A percentile compares a stretch with the other conserved stretches of the same genome.
phyloP scores from a whole-genome alignment of 2,329 filamentous ascomycete species.

The Emericellopsis cladophorae region DNA sequence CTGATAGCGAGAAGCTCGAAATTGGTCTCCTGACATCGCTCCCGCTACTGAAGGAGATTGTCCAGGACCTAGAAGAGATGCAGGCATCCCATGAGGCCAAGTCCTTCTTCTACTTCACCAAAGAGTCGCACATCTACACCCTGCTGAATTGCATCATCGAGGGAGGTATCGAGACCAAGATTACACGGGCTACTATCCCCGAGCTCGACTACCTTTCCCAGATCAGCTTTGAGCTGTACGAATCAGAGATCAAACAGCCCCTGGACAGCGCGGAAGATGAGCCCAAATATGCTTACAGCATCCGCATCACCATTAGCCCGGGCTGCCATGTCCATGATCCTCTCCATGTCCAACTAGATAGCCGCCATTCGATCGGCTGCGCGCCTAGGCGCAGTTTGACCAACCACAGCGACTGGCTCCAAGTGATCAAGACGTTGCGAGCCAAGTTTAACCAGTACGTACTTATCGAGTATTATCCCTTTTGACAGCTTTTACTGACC shows the following conservation, averaged over 20 bases:
- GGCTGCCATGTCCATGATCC: conserved; percentile 96
- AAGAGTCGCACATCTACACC: conserved; percentile 98
- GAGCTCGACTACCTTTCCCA: conserved; percentile 96
- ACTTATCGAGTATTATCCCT: conserved; percentile 6
- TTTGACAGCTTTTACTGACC: background rate
- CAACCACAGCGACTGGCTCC: conserved; percentile 86
- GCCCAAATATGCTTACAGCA: conserved; percentile 81
- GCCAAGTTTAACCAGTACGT: conserved; percentile 90
- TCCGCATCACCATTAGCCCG: conserved; percentile 89
- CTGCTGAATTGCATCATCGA: conserved; percentile 95
- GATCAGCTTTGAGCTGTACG: conserved; percentile 96
- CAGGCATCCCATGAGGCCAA: conserved; percentile 91
- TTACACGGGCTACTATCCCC: conserved; percentile 85
- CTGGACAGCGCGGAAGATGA: conserved; percentile 29
- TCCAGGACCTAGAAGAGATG: conserved; percentile 91
- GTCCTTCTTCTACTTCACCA: conserved; percentile 98
- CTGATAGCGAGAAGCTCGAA: conserved; percentile 92
- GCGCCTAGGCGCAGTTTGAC: conserved; percentile 84
- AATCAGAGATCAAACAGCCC: conserved; percentile 63
- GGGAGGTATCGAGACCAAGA: conserved; percentile 93
- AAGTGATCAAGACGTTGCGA: conserved; percentile 88
- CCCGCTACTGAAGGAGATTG: conserved; percentile 89
- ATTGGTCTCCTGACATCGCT: conserved; percentile 91
- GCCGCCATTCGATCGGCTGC: conserved; percentile 90
- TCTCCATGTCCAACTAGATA: conserved; percentile 90